Conservation (phyloP, 345 rosid species). For the Populus nigra region DNA sequence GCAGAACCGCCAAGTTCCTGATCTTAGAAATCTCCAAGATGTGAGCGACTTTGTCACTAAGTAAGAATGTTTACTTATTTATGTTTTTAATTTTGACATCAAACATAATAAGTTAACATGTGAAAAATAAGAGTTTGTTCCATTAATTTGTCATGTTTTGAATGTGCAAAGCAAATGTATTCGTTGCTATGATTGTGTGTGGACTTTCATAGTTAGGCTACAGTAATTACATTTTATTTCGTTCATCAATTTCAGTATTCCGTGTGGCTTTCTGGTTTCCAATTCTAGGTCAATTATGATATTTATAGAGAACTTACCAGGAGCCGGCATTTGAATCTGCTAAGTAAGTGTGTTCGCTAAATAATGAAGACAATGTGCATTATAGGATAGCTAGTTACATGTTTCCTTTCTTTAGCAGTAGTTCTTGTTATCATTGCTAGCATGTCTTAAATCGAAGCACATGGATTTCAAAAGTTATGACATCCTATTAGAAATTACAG, state of each 20-base stretch:
- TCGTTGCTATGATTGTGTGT: neutral
- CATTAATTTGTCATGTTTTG: neutral
- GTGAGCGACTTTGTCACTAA: constrained; percentile 87
- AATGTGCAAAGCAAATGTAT: neutral
- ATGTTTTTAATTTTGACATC: neutral
- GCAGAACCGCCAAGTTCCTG: constrained; percentile 81
- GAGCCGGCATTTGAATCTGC: neutral
- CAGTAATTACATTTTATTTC: neutral
- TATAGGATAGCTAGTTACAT: neutral
- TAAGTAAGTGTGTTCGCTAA: neutral
- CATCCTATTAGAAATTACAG: neutral
- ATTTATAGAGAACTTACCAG: neutral
- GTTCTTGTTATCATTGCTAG: neutral
- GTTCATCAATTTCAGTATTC: neutral
- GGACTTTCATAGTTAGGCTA: neutral
- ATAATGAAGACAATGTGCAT: neutral
- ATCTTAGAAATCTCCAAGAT: constrained; percentile 82
- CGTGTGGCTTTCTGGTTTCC: neutral
- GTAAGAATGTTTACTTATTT: constrained; percentile 42
- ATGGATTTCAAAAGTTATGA: neutral
- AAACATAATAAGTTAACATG: neutral
- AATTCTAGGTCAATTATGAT: neutral
- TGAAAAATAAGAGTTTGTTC: neutral
- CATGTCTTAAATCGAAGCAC: neutral
- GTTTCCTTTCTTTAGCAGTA: neutral